Evolutionary conservation across 208 protist genomes (phyloP).

Genomic region (Crithidia expoeki): DNA sequence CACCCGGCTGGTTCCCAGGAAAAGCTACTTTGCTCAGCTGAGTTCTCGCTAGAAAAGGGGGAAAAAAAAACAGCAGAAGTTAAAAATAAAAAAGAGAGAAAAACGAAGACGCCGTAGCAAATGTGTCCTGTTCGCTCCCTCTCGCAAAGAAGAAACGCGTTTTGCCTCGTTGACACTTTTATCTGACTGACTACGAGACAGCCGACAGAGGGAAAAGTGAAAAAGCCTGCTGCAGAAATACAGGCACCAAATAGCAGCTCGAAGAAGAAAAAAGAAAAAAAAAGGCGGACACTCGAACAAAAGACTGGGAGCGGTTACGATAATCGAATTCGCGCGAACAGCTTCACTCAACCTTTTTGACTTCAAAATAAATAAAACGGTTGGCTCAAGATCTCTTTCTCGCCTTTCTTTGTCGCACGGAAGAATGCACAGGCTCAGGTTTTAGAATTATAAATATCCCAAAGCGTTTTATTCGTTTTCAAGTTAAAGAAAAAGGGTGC

Average conservation of each 20-base stretch:
- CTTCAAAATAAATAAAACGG: no score
- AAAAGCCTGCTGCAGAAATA: background rate
- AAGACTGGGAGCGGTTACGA: background rate
- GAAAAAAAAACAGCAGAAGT: background rate
- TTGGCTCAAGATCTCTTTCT: no score
- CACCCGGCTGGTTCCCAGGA: no score
- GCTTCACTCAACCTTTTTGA: no score
- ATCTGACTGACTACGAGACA: background rate
- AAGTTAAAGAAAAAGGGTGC: background rate
- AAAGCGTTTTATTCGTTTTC: background rate
- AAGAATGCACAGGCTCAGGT: no score
- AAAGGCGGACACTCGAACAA: background rate
- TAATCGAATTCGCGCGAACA: no score
- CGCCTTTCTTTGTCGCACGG: no score
- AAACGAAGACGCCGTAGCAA: conserved; percentile 13
- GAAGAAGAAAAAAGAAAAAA: conserved; percentile 20
- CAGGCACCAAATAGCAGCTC: background rate
- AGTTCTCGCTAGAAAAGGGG: no score
- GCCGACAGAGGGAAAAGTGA: background rate
- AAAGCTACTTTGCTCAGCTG: no score
- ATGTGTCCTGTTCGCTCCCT: no score
- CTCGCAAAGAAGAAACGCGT: conserved; percentile 8
- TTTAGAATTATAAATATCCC: background rate
- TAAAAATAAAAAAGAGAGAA: background rate
- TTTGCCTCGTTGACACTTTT: no score